These are phyloP conservation scores for Pseudogymnoascus sp. DNA, from an alignment of 2,329 filamentous ascomycete genomes.

Conservation along the genomic window DNA sequence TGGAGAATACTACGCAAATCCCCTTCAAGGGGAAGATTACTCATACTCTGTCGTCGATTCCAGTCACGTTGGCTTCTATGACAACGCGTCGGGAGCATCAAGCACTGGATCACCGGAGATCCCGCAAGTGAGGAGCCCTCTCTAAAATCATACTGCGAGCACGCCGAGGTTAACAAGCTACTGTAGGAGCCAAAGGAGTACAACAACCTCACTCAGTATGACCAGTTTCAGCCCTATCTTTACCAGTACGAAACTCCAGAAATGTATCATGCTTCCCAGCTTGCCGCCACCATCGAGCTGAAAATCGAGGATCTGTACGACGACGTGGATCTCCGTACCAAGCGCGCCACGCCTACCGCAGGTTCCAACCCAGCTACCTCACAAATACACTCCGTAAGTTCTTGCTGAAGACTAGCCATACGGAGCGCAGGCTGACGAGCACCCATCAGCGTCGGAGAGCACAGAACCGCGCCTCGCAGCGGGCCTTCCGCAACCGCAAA, in stretches of 20 bases:
- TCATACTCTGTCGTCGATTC: not conserved
- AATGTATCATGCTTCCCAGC: constrained; percentile 15
- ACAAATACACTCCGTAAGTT: constrained; percentile 27
- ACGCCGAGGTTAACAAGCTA: not conserved
- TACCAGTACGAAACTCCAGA: constrained; percentile 24
- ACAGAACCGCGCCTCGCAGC: constrained; percentile 53
- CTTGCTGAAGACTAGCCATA: constrained; percentile 2
- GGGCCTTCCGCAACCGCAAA: constrained; percentile 54
- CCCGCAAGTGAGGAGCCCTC: not conserved
- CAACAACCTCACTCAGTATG: not conserved
- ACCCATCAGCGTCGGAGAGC: constrained; percentile 44
- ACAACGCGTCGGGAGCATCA: not conserved
- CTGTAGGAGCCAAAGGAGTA: not conserved
- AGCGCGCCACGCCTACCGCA: constrained; percentile 18
- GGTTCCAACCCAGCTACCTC: constrained; percentile 25
- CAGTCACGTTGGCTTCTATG: not conserved
- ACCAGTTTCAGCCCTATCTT: not conserved
- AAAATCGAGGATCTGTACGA: constrained; percentile 28
- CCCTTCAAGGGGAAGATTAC: not conserved
- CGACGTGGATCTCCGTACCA: constrained; percentile 26
- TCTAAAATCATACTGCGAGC: not conserved
- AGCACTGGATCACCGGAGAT: not conserved
- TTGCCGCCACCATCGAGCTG: constrained; percentile 21
- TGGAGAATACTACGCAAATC: not conserved
- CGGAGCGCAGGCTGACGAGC: constrained; percentile 7